Conservation (phyloP, 1,284 basidiomycete genomes). For the Ustilago vetiveriae region DNA sequence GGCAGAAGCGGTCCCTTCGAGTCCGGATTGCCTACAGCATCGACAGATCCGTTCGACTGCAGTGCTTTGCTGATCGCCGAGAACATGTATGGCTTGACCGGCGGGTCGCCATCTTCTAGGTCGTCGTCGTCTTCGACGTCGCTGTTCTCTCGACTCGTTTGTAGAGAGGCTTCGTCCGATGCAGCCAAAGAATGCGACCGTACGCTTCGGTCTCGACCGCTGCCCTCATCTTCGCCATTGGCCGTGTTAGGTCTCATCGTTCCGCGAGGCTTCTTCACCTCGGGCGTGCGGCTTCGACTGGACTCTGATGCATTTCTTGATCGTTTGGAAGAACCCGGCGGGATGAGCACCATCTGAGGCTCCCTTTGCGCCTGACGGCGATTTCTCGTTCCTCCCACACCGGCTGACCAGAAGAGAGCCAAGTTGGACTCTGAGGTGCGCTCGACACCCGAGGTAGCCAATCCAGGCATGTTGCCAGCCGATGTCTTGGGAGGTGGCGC, state of each 20-base stretch:
- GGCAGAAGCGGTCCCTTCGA: constrained; percentile 33
- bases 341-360: constrained; percentile 32
- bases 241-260: constrained; percentile 2
- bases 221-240: constrained; percentile 32
- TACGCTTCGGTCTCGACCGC: constrained; percentile 25
- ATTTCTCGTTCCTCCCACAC: constrained; percentile 57
- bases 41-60: constrained; percentile 29
- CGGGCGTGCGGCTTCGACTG: constrained; percentile 43
- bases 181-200: constrained; percentile 29
- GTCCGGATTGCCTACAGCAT: constrained; percentile 6
- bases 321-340: constrained; percentile 28
- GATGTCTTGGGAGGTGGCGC: constrained; percentile 16
- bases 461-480: constrained; percentile 35
- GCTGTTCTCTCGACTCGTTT: constrained; percentile 32
- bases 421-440: constrained; percentile 65
- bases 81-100: constrained; percentile 39
- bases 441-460: constrained; percentile 63
- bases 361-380: constrained; percentile 56
- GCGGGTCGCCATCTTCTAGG: constrained; percentile 11
- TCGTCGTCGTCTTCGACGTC: constrained; percentile 40
- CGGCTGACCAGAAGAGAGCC: constrained; percentile 65
- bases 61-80: constrained; percentile 43
- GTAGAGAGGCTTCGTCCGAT: constrained; percentile 24
- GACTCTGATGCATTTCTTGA: constrained; percentile 32
- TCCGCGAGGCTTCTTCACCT: constrained; percentile 37